Percentiles rank a stretch among this genome's conserved stretches.
Evolutionary conservation across 257 asterid species (phyloP).

Genomic region (Nicotiana otophora): DNA sequence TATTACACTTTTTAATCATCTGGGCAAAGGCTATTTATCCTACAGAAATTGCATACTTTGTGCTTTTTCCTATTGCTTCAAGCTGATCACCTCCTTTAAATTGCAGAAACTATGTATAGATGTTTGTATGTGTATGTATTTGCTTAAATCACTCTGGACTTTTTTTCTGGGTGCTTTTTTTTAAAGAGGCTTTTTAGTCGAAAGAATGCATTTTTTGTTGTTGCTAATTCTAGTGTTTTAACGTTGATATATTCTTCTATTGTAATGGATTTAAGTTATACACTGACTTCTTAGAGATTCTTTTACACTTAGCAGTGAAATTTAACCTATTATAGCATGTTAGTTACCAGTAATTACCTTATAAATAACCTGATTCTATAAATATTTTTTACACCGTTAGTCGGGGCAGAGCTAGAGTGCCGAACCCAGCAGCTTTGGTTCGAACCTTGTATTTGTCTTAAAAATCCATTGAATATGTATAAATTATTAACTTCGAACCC

Average conservation of each 20-base stretch:
- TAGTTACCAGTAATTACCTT: too few relatives aligned
- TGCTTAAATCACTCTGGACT: neutral
- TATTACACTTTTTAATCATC: too few relatives aligned
- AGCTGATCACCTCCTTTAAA: neutral
- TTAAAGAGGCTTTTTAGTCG: neutral
- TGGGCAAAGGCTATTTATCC: neutral
- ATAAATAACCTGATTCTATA: too few relatives aligned
- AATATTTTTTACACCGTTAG: too few relatives aligned
- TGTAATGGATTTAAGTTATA: neutral
- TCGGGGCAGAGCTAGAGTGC: too few relatives aligned
- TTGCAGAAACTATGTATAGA: neutral
- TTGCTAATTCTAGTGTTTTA: conserved; percentile 4
- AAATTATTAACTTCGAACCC: too few relatives aligned
- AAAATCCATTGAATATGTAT: too few relatives aligned
- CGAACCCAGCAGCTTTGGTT: too few relatives aligned
- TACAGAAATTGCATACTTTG: neutral
- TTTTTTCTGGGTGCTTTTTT: neutral
- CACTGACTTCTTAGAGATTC: neutral
- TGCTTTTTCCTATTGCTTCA: neutral
- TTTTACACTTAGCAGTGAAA: too few relatives aligned
- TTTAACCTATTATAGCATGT: too few relatives aligned
- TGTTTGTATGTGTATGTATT: neutral
- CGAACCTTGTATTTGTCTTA: too few relatives aligned
- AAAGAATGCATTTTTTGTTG: neutral
- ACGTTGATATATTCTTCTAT: neutral